Evolutionary conservation across 345 rosid genomes (phyloP).

Genomic region (Populus ilicifolia): DNA sequence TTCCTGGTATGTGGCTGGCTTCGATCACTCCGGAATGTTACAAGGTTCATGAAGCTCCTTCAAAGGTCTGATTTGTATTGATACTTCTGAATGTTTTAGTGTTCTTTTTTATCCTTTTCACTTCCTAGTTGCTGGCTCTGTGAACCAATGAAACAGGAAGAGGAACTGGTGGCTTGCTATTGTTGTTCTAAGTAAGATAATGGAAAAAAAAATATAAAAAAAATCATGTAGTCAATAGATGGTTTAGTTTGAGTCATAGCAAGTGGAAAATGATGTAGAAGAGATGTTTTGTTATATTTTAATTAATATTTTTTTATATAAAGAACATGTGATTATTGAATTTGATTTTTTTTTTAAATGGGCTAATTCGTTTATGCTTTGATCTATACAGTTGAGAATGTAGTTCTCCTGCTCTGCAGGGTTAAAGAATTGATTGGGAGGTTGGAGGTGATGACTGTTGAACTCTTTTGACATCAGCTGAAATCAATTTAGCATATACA

Average conservation of each 20-base stretch:
- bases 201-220: not conserved
- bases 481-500: not conserved
- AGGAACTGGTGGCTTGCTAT: not conserved
- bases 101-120: not conserved
- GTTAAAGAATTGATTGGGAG: slow-evolving; percentile 4
- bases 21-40: slow-evolving; percentile 21
- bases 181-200: not conserved
- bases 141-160: not conserved
- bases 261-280: not conserved
- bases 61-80: slow-evolving; percentile 12
- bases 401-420: slow-evolving; percentile 13
- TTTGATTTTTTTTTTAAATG: not conserved
- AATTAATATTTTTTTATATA: not conserved
- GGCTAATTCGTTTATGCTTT: not conserved
- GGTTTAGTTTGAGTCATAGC: not conserved
- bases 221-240: not conserved
- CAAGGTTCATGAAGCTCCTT: slow-evolving; percentile 17
- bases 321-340: not conserved
- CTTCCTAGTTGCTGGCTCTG: not conserved
- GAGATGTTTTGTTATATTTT: not conserved
- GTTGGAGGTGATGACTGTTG: slow-evolving; percentile 2
- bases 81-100: not conserved
- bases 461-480: slow-evolving; percentile 7
- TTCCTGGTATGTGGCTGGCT: slow-evolving; percentile 29
- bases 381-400: not conserved